These are phyloP conservation scores for Corynascus novoguineensis DNA, from an alignment of 495 filamentous ascomycete genomes.

Conservation along the genomic window DNA sequence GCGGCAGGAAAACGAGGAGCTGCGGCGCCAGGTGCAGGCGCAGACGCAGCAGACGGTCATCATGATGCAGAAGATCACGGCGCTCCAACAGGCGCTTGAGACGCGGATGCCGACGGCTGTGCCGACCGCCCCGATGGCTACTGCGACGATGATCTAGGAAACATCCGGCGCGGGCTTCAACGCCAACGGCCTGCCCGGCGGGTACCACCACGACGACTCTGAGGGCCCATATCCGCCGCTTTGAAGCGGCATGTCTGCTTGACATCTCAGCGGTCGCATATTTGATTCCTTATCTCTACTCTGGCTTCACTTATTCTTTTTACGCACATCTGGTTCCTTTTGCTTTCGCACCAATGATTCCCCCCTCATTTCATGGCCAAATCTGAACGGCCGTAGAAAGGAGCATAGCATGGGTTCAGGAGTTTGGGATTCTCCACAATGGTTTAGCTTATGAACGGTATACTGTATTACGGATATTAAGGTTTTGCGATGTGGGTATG, in stretches of 20 bases:
- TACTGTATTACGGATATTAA: background rate
- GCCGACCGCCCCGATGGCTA: constrained; percentile 10
- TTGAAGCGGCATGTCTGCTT: background rate
- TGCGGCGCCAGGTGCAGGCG: constrained; percentile 29
- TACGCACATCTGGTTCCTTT: constrained; percentile 12
- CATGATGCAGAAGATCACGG: constrained; percentile 28
- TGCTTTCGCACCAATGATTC: constrained; percentile 13
- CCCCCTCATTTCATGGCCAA: constrained; percentile 9
- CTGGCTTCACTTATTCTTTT: constrained; percentile 3
- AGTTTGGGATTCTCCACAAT: constrained; percentile 11
- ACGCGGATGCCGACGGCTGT: constrained; percentile 8
- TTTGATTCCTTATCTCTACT: constrained; percentile 7
- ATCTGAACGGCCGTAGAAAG: constrained; percentile 4
- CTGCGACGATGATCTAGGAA: constrained; percentile 23
- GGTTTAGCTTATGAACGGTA: constrained; percentile 2
- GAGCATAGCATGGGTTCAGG: constrained; percentile 19
- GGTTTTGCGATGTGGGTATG: background rate
- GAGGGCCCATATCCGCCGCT: background rate
- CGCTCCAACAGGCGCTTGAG: constrained; percentile 21
- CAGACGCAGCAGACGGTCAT: constrained; percentile 26
- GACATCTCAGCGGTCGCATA: background rate
- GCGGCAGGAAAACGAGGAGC: constrained; percentile 35
- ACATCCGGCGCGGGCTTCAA: constrained; percentile 2
- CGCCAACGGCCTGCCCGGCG: background rate
- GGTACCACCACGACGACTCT: background rate